Base-by-base conservation (phyloP, 371 early-diverging fungal species). In the Mortierella sp. region DNA sequence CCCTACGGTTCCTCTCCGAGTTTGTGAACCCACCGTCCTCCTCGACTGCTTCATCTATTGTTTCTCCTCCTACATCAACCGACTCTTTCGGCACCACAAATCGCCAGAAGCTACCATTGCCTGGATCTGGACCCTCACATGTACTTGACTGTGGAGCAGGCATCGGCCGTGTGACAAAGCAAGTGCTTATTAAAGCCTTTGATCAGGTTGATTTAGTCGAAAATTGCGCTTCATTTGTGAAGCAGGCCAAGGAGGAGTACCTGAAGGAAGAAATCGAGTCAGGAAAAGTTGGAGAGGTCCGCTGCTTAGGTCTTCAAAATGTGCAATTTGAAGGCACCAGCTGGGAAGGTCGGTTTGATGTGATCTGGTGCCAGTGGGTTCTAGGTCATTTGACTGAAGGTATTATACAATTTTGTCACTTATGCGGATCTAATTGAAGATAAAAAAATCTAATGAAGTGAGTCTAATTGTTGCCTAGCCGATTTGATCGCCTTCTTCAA, bases 281-380 rank as follows among this genome's bases (percentile, higher is more conserved):
- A 12, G 91, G 87, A 5, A 72, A 83, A 42, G 89, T 95, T 0
- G 90, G 90, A 0, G 76, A 88, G 31, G 89, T 93, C 35, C 84
- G 90, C 15, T 89, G 92, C 31, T 64, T 84, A 17, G 98, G 97
- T 0, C 78, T 98, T 65, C 97, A 98, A 73, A 89, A 91, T 28
- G 96, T 97, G 68, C 61, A 56, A 22, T 97, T 97, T 13, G 87
- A 88, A n/a, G 75, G 80, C 5, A 74, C 80, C 2, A 31, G 42
- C 28, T 80, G 80, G 80, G 70, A 85, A 35, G 87, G 85, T 3
- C 86, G 90, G 31, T 97, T 96, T 84, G 95, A 96, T 76, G 79
- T 95, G 42, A 95, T 98, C 31, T 98, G 98, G 98, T 95, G 93
- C 72, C 98, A 98, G 82, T 98, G 98, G 98, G 97, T 97, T 1